Percentiles rank a stretch among this genome's conserved stretches.
These are phyloP conservation scores for Mycena galericulata DNA, from an alignment of 768 basidiomycete species.

Conservation along the genomic window DNA sequence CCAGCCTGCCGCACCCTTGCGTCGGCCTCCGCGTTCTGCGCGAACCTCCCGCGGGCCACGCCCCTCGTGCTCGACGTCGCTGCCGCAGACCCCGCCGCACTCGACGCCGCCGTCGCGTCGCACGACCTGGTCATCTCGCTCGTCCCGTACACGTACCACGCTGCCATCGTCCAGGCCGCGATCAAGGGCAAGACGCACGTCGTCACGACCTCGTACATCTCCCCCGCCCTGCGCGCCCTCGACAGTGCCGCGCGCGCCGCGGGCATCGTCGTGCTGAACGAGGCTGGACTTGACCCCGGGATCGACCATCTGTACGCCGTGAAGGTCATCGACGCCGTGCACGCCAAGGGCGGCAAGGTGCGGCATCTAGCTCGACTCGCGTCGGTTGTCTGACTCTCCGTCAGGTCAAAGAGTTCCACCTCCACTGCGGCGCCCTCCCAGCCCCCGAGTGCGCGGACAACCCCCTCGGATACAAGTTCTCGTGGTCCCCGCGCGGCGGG, in stretches of 20 bases:
- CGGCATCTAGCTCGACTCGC: not conserved
- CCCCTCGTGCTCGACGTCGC: slow-evolving; percentile 85
- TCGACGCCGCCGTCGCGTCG: slow-evolving; percentile 84
- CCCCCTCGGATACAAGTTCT: slow-evolving; percentile 98
- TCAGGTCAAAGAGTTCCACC: slow-evolving; percentile 90
- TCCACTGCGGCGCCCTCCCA: slow-evolving; percentile 96
- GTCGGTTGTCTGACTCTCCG: too few relatives aligned
- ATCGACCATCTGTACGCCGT: slow-evolving; percentile 94
- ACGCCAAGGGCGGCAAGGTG: slow-evolving; percentile 85
- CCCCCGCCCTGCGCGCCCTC: slow-evolving; percentile 88
- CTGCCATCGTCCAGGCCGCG: slow-evolving; percentile 91
- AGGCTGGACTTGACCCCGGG: slow-evolving; percentile 97
- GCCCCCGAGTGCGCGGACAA: slow-evolving; percentile 92
- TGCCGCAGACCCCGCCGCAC: slow-evolving; percentile 64
- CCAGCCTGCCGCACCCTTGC: slow-evolving; percentile 89
- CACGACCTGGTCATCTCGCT: slow-evolving; percentile 96
- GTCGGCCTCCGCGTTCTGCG: slow-evolving; percentile 76
- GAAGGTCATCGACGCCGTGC: slow-evolving; percentile 93
- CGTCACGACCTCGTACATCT: slow-evolving; percentile 96
- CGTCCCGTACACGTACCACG: slow-evolving; percentile 94
- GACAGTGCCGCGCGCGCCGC: slow-evolving; percentile 84
- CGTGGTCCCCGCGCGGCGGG: slow-evolving; percentile 96
- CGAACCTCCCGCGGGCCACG: slow-evolving; percentile 75
- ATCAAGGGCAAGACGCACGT: slow-evolving; percentile 91
- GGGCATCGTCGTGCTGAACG: slow-evolving; percentile 95